These are phyloP conservation scores for Phalaenopsis equestris DNA, from an alignment of 106 monocot genomes.

Conservation along the genomic window DNA sequence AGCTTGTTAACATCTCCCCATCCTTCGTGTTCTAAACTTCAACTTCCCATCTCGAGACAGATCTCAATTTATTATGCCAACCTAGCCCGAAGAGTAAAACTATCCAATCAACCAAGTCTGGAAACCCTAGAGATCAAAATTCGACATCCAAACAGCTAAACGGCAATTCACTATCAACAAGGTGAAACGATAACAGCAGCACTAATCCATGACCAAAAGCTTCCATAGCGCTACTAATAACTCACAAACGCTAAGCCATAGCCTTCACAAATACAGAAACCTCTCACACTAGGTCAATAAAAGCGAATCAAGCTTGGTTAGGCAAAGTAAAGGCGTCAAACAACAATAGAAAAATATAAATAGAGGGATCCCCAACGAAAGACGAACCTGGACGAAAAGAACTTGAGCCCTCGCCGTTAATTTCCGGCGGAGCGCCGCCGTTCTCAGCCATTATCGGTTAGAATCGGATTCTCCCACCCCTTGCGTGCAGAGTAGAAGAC, in stretches of 20 bases:
- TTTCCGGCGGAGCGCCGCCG: not conserved
- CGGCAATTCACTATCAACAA: not conserved
- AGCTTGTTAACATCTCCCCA: not conserved
- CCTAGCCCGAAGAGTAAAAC: not conserved
- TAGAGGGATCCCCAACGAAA: not conserved
- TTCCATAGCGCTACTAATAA: not conserved
- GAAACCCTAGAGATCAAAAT: not conserved
- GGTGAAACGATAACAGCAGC: not conserved
- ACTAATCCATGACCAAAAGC: not conserved
- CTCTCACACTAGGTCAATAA: not conserved
- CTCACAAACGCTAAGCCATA: not conserved
- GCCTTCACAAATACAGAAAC: not conserved
- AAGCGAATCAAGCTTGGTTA: not conserved
- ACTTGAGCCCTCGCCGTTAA: constrained; percentile 6
- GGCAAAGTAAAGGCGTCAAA: not conserved
- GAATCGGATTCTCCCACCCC: constrained; percentile 4
- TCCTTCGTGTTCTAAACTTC: not conserved
- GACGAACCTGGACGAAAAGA: not conserved
- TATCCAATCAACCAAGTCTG: not conserved
- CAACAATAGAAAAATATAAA: not conserved
- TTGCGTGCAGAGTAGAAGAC: not conserved
- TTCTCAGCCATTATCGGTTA: not conserved
- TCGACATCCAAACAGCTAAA: not conserved
- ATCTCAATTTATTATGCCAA: not conserved
- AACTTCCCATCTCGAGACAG: not conserved